A percentile compares a stretch with the other conserved stretches of the same genome.
Evolutionary conservation across 2,329 filamentous ascomycete genomes (phyloP).

Genomic region (Botrytis aclada): DNA sequence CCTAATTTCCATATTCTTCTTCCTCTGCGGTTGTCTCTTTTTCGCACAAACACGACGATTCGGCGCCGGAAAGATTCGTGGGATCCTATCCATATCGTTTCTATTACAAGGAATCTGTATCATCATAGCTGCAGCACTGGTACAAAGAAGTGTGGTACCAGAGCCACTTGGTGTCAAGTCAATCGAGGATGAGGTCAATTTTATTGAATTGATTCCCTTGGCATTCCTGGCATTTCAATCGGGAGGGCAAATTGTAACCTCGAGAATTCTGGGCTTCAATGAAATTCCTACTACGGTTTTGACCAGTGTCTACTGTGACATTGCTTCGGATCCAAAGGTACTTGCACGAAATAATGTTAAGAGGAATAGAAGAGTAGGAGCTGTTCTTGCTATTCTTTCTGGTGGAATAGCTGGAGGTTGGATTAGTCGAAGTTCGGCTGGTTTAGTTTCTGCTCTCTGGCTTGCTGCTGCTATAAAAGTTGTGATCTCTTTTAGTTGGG

Average conservation of each 20-base stretch:
- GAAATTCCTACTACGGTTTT: conserved; percentile 75
- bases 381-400: conserved; percentile 49
- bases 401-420: conserved; percentile 54
- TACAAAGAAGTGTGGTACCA: conserved; percentile 46
- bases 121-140: conserved; percentile 51
- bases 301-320: conserved; percentile 77
- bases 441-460: conserved; percentile 51
- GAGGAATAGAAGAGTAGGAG: conserved; percentile 50
- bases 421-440: conserved; percentile 50
- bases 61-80: conserved; percentile 37
- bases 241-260: conserved; percentile 74
- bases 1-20: conserved; percentile 51
- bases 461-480: conserved; percentile 49
- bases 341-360: conserved; percentile 48
- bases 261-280: conserved; percentile 65
- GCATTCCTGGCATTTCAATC: conserved; percentile 64
- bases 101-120: conserved; percentile 51
- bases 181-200: conserved; percentile 36
- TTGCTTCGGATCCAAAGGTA: conserved; percentile 65
- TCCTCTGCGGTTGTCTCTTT: conserved; percentile 52
- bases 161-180: conserved; percentile 40
- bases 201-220: conserved; percentile 46
- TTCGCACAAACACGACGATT: conserved; percentile 41
- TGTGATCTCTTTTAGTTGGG: conserved; percentile 55
- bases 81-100: conserved; percentile 49